Percentiles rank a stretch among this genome's conserved stretches.
These are phyloP conservation scores for Cercophora newfieldiana DNA, from an alignment of 495 filamentous ascomycete species.

Conservation along the genomic window DNA sequence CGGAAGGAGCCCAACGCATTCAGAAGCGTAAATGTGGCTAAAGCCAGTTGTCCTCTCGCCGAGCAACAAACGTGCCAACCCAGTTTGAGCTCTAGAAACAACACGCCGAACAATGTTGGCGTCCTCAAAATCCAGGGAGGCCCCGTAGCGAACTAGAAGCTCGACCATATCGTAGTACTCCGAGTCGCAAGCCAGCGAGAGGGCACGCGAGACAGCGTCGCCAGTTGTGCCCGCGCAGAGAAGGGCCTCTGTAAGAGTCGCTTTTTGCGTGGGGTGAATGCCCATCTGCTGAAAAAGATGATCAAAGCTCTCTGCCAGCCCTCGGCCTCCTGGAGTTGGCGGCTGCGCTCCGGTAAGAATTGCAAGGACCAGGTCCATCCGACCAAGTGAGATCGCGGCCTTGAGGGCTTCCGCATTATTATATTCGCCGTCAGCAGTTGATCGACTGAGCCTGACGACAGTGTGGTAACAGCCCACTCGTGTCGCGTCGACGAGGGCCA, in stretches of 20 bases:
- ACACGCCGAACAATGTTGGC: conserved; percentile 39
- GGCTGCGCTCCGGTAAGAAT: conserved; percentile 46
- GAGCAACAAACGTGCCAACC: conserved; percentile 43
- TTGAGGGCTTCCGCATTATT: conserved; percentile 47
- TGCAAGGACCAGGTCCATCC: conserved; percentile 46
- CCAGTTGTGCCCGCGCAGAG: conserved; percentile 49
- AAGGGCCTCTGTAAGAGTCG: conserved; percentile 44
- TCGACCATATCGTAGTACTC: conserved; percentile 48
- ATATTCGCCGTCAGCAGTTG: conserved; percentile 45
- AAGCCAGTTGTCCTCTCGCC: conserved; percentile 35
- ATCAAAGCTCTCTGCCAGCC: conserved; percentile 42
- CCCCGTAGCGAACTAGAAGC: conserved; percentile 46
- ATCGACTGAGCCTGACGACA: conserved; percentile 45
- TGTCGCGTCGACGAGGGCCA: conserved; percentile 48
- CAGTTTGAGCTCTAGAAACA: conserved; percentile 38
- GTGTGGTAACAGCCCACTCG: conserved; percentile 44
- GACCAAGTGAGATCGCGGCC: conserved; percentile 39
- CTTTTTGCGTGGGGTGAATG: conserved; percentile 45
- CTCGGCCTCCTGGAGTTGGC: conserved; percentile 34
- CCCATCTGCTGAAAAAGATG: conserved; percentile 39
- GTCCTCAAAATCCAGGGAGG: conserved; percentile 47
- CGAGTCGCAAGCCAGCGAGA: conserved; percentile 39
- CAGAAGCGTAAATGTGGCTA: conserved; percentile 41
- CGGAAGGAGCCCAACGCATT: conserved; percentile 44
- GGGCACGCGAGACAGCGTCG: conserved; percentile 38